These are phyloP conservation scores for Asterophora lycoperdoides DNA, from an alignment of 768 basidiomycete species.

Conservation along the genomic window DNA sequence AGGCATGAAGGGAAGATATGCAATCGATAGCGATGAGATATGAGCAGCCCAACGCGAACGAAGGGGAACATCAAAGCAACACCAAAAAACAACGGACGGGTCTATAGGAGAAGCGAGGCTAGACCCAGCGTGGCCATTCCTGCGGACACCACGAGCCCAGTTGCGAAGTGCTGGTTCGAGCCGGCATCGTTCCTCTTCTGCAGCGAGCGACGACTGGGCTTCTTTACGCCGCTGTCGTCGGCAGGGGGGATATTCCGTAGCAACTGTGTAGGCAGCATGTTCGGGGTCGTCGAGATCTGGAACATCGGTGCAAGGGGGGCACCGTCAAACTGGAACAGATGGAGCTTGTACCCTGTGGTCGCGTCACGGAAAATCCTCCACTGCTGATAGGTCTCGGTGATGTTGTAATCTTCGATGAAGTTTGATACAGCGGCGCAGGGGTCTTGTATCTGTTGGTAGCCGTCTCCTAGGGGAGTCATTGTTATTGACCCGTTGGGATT, in stretches of 20 bases:
- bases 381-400: slow-evolving; percentile 54
- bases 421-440: slow-evolving; percentile 87
- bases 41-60: slow-evolving; percentile 12
- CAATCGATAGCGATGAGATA: slow-evolving; percentile 16
- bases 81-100: slow-evolving; percentile 1
- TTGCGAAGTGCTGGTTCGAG: slow-evolving; percentile 18
- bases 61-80: slow-evolving; percentile 1
- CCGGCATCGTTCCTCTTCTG: slow-evolving; percentile 22
- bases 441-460: slow-evolving; percentile 92
- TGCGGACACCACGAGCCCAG: slow-evolving; percentile 24
- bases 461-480: slow-evolving; percentile 74
- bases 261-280: slow-evolving; percentile 76
- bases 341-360: slow-evolving; percentile 58
- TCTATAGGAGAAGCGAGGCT: slow-evolving; percentile 30
- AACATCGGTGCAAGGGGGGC: slow-evolving; percentile 68
- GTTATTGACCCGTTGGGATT: slow-evolving; percentile 77
- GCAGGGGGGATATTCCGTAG: slow-evolving; percentile 49
- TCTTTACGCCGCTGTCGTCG: slow-evolving; percentile 21
- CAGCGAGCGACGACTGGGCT: slow-evolving; percentile 15
- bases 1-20: slow-evolving; percentile 12
- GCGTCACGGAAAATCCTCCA: slow-evolving; percentile 79
- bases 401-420: slow-evolving; percentile 81
- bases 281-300: slow-evolving; percentile 64
- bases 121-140: slow-evolving; percentile 27
- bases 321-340: slow-evolving; percentile 77